Evolutionary conservation across 257 asterid genomes (phyloP), one percentile per base, ranked within the genome.

Genomic region (Schizonepeta tenuifolia): DNA sequence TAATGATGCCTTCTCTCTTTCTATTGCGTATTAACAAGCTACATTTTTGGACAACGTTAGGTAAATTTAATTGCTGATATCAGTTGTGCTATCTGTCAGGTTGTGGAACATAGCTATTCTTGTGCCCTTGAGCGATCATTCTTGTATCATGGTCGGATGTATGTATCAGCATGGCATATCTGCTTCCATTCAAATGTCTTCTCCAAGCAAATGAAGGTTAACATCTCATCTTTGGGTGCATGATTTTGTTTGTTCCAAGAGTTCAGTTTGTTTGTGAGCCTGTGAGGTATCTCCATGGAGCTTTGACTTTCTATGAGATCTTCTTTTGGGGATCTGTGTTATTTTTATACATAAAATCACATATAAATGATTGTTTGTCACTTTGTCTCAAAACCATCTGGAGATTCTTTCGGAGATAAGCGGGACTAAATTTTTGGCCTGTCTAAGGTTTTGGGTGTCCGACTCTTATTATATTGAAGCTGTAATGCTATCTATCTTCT

Each of bases 121-220:
- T 95, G 99, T 79, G 98, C 99, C 26, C 96, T 95, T 13, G 99
- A 95, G 87, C 87, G 98, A 80, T 95, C 99, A 69, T 92, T 95
- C 79, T 83, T 95, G 80, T 95, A 95, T 80, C 99, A 92, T 67
- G 99, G 99, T 57, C 93, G 99, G 74, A 85, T 95, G 89, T 95
- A 88, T 77, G 91, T 89, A 73, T 95, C 98, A 31, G 83, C 96
- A 17, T 87, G 98, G 97, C 95, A 90, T 83, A 85, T 95, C 83
- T 95, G 99, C 89, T 95, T 95, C 86, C 97, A 95, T 77, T 92
- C 99, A 69, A 95, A 92, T n/a, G 87, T 95, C 41, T 95, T 95
- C 83, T 90, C 97, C n/a, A 95, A 95, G 89, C 96, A 95, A 85
- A 92, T 90, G 89, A 95, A 92, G 96, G 98, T 95, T 56, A 74